These are phyloP conservation scores for Lindgomyces ingoldianus DNA, from an alignment of 495 filamentous ascomycete genomes.

Conservation along the genomic window DNA sequence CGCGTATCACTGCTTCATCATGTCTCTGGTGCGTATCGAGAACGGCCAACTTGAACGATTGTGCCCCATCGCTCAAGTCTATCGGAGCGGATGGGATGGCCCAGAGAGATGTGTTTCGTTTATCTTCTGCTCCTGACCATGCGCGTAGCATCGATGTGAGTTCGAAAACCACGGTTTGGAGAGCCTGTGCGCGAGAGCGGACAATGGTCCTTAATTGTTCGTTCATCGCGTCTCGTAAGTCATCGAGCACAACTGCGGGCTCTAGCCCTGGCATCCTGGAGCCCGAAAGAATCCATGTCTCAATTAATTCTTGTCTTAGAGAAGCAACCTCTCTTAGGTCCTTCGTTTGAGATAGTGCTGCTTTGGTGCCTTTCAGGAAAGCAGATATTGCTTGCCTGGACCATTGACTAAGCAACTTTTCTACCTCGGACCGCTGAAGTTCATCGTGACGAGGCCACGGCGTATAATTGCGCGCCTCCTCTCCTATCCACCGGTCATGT, in stretches of 20 bases:
- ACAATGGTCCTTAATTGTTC: conserved; percentile 61
- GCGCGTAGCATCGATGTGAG: conserved; percentile 46
- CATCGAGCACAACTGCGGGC: conserved; percentile 57
- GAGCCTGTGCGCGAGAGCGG: conserved; percentile 56
- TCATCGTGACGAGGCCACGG: conserved; percentile 89
- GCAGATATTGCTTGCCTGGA: conserved; percentile 66
- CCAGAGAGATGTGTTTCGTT: conserved; percentile 48
- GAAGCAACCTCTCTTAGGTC: conserved; percentile 69
- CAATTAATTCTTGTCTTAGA: conserved; percentile 67
- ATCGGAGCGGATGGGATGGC: conserved; percentile 51
- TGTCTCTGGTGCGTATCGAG: conserved; percentile 62
- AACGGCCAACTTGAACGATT: conserved; percentile 56
- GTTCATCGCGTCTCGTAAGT: conserved; percentile 69
- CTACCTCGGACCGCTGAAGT: conserved; percentile 63
- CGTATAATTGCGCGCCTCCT: conserved; percentile 82
- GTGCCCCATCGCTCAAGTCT: conserved; percentile 58
- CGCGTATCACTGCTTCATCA: conserved; percentile 61
- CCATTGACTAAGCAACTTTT: conserved; percentile 71
- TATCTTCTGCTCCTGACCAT: conserved; percentile 29
- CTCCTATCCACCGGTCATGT: conserved; percentile 76
- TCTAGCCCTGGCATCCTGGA: conserved; percentile 49
- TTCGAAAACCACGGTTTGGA: conserved; percentile 61
- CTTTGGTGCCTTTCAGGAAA: conserved; percentile 61
- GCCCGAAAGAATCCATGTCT: conserved; percentile 66
- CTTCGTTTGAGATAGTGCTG: conserved; percentile 54